Conservation (phyloP, 1,139 yeast species). For the Candida anutae region DNA sequence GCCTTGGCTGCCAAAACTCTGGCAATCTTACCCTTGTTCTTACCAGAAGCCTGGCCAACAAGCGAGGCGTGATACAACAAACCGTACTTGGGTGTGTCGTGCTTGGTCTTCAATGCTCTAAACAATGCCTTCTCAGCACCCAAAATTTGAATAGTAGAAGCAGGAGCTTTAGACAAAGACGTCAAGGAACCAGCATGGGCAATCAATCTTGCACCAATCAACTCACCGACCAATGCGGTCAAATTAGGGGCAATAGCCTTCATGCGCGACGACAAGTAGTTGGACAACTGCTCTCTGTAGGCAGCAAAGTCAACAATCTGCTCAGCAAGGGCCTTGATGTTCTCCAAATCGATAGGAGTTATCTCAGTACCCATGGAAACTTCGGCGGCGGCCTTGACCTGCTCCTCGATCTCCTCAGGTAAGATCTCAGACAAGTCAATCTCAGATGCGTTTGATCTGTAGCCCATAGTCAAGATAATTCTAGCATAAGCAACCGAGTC, state of each 20-base stretch:
- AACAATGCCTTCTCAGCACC: constrained; percentile 99
- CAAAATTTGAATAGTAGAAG: constrained; percentile 95
- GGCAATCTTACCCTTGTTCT: constrained; percentile 98
- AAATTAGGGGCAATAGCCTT: constrained; percentile 97
- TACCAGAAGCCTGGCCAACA: constrained; percentile 95
- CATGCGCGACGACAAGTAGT: constrained; percentile 89
- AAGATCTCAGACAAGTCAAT: constrained; percentile 85
- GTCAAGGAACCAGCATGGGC: constrained; percentile 96
- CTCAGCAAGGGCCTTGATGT: constrained; percentile 83
- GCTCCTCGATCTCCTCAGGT: constrained; percentile 87
- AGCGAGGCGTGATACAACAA: constrained; percentile 93
- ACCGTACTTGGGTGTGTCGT: constrained; percentile 98
- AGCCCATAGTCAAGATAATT: constrained; percentile 89
- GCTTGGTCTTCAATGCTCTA: constrained; percentile 97
- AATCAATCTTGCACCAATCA: constrained; percentile 96
- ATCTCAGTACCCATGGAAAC: constrained; percentile 98
- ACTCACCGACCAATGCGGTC: constrained; percentile 92
- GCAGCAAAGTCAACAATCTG: constrained; percentile 93
- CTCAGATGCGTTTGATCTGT: constrained; percentile 83
- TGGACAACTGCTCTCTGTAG: constrained; percentile 87
- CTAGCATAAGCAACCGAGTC: constrained; percentile 94
- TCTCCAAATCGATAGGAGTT: constrained; percentile 77
- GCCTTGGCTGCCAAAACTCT: constrained; percentile 98
- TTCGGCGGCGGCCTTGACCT: constrained; percentile 87
- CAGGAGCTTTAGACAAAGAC: constrained; percentile 94